Evolutionary conservation across 1,284 basidiomycete species (phyloP).

Genomic region (Psilocybe mexicana): DNA sequence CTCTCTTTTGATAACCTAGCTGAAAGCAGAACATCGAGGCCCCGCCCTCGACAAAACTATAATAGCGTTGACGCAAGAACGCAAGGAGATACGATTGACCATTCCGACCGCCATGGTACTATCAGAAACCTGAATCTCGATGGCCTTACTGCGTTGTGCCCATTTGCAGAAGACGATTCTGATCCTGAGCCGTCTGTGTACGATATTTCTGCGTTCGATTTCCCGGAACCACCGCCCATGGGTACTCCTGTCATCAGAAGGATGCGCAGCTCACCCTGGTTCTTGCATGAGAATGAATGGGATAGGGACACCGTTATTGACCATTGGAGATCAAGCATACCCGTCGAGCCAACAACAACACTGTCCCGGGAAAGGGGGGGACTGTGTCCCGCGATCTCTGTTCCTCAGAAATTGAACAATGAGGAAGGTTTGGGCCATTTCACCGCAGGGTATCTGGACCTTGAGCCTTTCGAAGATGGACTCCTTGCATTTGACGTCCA

Average conservation of each 20-base stretch:
- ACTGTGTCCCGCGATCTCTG: neutral
- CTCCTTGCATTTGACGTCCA: neutral
- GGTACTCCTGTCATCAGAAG: conserved; percentile 38
- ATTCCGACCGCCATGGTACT: neutral
- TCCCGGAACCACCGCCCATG: conserved; percentile 43
- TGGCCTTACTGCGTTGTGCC: neutral
- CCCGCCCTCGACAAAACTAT: too few species aligned
- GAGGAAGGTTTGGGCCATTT: neutral
- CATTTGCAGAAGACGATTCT: conserved; percentile 33
- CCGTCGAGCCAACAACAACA: neutral
- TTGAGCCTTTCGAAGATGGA: neutral
- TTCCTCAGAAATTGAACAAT: neutral
- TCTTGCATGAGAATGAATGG: conserved; percentile 20
- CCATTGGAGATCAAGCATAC: conserved; percentile 2
- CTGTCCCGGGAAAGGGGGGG: neutral
- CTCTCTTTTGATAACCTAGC: neutral
- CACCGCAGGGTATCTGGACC: neutral
- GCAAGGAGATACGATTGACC: neutral
- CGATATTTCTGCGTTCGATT: conserved; percentile 36
- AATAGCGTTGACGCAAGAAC: neutral
- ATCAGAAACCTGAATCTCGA: neutral
- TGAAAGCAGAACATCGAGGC: neutral
- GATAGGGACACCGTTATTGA: conserved; percentile 8
- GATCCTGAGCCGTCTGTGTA: conserved; percentile 35
- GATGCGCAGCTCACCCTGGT: conserved; percentile 45